These are phyloP conservation scores for Pseudofabraea citricarpa DNA, from an alignment of 2,329 filamentous ascomycete species.

Conservation along the genomic window DNA sequence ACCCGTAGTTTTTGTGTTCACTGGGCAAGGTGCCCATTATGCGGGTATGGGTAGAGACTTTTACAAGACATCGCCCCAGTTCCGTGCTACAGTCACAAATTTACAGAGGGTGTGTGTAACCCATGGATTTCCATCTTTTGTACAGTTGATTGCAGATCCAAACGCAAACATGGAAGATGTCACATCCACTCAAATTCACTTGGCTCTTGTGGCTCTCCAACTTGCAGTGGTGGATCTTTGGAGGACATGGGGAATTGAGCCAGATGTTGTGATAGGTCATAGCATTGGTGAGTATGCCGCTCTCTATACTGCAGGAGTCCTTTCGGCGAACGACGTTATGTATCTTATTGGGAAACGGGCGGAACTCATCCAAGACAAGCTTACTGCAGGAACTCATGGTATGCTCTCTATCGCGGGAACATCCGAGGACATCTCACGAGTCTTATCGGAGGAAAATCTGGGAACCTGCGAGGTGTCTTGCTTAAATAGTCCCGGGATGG, in stretches of 20 bases:
- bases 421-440: conserved; percentile 39
- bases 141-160: conserved; percentile 36
- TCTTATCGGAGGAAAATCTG: conserved; percentile 40
- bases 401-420: conserved; percentile 52
- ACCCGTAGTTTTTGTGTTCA: conserved; percentile 25
- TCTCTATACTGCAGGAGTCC: conserved; percentile 62
- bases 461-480: conserved; percentile 55
- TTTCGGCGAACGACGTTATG: conserved; percentile 65
- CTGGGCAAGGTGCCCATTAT: conserved; percentile 32
- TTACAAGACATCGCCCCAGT: conserved; percentile 30
- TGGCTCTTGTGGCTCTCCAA: conserved; percentile 46
- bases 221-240: conserved; percentile 50
- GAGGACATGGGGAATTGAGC: conserved; percentile 47
- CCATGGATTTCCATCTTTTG: conserved; percentile 24
- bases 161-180: conserved; percentile 33
- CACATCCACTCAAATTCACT: conserved; percentile 47
- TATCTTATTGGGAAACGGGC: conserved; percentile 65
- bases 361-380: conserved; percentile 57
- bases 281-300: conserved; percentile 71
- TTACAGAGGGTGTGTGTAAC: conserved; percentile 16
- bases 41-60: conserved; percentile 14
- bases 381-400: conserved; percentile 60
- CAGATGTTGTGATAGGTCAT: conserved; percentile 51
- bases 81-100: conserved; percentile 16
- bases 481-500: conserved; percentile 69